Evolutionary conservation across 1,284 basidiomycete genomes (phyloP), one percentile per base, ranked within the genome.

Genomic region (Naganishia sp.): DNA sequence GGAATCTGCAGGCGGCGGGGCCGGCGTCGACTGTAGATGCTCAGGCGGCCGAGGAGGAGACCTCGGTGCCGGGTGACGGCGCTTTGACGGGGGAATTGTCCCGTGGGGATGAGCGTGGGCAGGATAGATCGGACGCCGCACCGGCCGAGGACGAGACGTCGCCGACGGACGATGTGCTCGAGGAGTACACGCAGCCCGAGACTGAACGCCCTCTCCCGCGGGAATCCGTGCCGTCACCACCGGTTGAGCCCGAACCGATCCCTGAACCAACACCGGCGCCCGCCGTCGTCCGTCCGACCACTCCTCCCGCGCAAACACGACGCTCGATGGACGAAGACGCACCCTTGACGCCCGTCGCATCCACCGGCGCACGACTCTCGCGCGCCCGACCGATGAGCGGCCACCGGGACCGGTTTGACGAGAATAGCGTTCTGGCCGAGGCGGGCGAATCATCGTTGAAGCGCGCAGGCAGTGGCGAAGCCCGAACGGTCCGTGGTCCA

Each of bases 401-500:
- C 36, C 59, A 61, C 18, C 28, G 57, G 28, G 46, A 60, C 13
- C 36, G 50, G 21, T 23, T 50, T 5, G 48, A 18, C n/a, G 59
- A 60, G 15, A 28, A n/a, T 3, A 48, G 48, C 28, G 59, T 61
- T 15, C 16, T 61, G n/a, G 59, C 48, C 9, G 59, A 61, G 21
- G 25, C 10, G 3, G 59, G 59, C 15, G 59, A 61, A 23, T 39
- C 49, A 1, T 61, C 59, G 13, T 23, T 69, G n/a, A 44, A 57
- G 25, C 46, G 68, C 15, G 50, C 60, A 18, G 68, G 60, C 33
- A 56, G 54, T 11, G 65, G 65, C 15, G 68, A 69, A 50, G 59
- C 59, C 7, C 10, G 59, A 42, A 45, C 49, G 11, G 46, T 69
- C 6, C n/a, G 65, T 43, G 68, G 68, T n/a, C 68, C 68, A 21